Conservation (phyloP, 495 filamentous ascomycete genomes). For the Cladorrhinum samala region DNA sequence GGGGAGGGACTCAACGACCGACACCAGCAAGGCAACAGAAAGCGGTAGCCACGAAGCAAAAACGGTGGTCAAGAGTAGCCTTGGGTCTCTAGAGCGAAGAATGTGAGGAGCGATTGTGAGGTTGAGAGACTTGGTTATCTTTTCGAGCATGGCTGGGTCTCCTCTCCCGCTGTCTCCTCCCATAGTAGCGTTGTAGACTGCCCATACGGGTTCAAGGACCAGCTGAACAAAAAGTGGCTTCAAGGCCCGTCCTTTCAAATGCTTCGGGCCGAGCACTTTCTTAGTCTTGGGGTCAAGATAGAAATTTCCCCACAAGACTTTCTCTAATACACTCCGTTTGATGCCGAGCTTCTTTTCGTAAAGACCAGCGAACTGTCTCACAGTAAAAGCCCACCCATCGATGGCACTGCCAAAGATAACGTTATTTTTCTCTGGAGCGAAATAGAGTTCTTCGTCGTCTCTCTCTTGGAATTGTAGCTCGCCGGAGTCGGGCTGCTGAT, state of each 20-base stretch:
- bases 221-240: slow-evolving; percentile 99
- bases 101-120: slow-evolving; percentile 79
- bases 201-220: slow-evolving; percentile 95
- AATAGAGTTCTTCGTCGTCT: slow-evolving; percentile 97
- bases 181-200: slow-evolving; percentile 86
- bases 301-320: slow-evolving; percentile 94
- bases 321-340: slow-evolving; percentile 84
- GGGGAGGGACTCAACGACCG: slow-evolving; percentile 87
- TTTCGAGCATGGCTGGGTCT: slow-evolving; percentile 77
- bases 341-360: slow-evolving; percentile 98
- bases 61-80: slow-evolving; percentile 74
- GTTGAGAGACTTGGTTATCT: slow-evolving; percentile 87
- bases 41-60: slow-evolving; percentile 89
- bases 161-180: slow-evolving; percentile 77
- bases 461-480: slow-evolving; percentile 77
- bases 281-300: slow-evolving; percentile 97
- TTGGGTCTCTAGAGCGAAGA: slow-evolving; percentile 76
- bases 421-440: slow-evolving; percentile 96
- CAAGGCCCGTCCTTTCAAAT: slow-evolving; percentile 81
- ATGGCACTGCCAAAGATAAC: slow-evolving; percentile 97
- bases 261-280: slow-evolving; percentile 81
- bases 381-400: slow-evolving; percentile 97
- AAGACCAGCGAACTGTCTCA: slow-evolving; percentile 84
- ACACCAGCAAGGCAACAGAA: slow-evolving; percentile 87
- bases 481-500: slow-evolving; percentile 44